Conservation (phyloP, 768 basidiomycete genomes). For the Suillus ampliporus region DNA sequence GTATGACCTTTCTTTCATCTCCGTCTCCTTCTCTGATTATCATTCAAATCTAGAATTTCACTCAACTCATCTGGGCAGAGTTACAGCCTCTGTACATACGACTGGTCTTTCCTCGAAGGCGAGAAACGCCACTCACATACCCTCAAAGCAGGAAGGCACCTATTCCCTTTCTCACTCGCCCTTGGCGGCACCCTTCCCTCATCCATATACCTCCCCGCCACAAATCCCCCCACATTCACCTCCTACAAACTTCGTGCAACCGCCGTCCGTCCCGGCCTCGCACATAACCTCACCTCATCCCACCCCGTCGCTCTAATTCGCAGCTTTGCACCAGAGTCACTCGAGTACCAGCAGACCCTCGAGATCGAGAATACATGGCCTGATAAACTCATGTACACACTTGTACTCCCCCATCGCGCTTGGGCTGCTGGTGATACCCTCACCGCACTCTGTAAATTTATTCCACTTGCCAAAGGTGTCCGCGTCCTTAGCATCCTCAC, state of each 20-base stretch:
- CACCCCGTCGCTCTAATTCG: slow-evolving; percentile 72
- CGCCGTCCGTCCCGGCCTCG: slow-evolving; percentile 78
- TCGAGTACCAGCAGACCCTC: slow-evolving; percentile 95
- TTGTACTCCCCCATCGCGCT: slow-evolving; percentile 94
- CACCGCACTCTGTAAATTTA: slow-evolving; percentile 84
- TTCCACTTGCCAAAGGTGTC: slow-evolving; percentile 85
- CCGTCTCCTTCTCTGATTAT: slow-evolving; percentile 6
- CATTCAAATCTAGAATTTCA: slow-evolving; percentile 20
- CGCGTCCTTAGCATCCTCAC: slow-evolving; percentile 69
- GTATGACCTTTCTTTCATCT: slow-evolving; percentile 47
- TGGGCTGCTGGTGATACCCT: slow-evolving; percentile 91
- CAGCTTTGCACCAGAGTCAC: slow-evolving; percentile 77
- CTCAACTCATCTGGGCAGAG: slow-evolving; percentile 46
- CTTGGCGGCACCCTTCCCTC: slow-evolving; percentile 88
- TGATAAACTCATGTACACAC: slow-evolving; percentile 93
- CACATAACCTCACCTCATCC: slow-evolving; percentile 66
- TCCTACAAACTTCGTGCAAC: slow-evolving; percentile 90
- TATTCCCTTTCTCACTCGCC: slow-evolving; percentile 90
- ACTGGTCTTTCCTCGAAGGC: slow-evolving; percentile 93
- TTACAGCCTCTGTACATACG: slow-evolving; percentile 77
- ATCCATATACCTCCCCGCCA: slow-evolving; percentile 56
- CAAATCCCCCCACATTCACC: slow-evolving; percentile 66
- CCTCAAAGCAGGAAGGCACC: slow-evolving; percentile 93
- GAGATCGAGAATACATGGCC: slow-evolving; percentile 99
- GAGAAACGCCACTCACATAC: slow-evolving; percentile 81